Percentiles rank a stretch among this genome's conserved stretches.
phyloP scores from a whole-genome alignment of 352 stramenopile genomes.

The Plasmopara halstedii region DNA sequence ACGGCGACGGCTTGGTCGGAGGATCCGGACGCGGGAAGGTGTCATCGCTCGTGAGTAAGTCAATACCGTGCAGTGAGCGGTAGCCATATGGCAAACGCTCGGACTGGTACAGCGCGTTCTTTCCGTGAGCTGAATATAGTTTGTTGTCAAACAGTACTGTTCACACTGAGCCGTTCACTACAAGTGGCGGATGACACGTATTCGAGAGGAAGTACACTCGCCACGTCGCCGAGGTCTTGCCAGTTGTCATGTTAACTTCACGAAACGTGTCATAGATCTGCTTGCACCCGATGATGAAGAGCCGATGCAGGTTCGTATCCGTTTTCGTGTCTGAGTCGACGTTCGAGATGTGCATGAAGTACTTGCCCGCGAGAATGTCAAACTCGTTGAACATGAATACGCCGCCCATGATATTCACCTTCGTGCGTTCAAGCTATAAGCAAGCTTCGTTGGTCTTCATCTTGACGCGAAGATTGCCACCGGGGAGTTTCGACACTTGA shows the following conservation, averaged over 20 bases:
- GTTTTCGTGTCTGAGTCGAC: neutral
- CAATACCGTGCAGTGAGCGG: neutral
- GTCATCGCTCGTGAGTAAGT: neutral
- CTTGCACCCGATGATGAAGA: neutral
- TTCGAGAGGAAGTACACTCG: neutral
- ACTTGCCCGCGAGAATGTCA: neutral
- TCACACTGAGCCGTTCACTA: neutral
- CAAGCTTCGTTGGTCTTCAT: neutral
- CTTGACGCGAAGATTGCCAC: neutral
- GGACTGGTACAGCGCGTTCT: neutral
- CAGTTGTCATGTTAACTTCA: neutral
- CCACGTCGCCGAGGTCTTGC: neutral
- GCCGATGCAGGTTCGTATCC: neutral
- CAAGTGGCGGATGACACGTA: neutral
- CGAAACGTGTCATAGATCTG: neutral
- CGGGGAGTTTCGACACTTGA: neutral
- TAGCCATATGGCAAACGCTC: neutral
- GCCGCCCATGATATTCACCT: neutral
- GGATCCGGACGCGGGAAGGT: neutral
- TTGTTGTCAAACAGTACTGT: neutral
- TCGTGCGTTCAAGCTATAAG: neutral
- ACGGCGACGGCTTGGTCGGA: neutral
- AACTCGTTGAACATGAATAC: neutral
- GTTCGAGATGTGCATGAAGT: neutral
- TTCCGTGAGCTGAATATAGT: neutral